Percentiles rank a stretch among this genome's conserved stretches.
These are phyloP conservation scores for Sphagnum contortum DNA, from an alignment of 225 moss, liverwort and hornwort genomes.

Conservation along the genomic window DNA sequence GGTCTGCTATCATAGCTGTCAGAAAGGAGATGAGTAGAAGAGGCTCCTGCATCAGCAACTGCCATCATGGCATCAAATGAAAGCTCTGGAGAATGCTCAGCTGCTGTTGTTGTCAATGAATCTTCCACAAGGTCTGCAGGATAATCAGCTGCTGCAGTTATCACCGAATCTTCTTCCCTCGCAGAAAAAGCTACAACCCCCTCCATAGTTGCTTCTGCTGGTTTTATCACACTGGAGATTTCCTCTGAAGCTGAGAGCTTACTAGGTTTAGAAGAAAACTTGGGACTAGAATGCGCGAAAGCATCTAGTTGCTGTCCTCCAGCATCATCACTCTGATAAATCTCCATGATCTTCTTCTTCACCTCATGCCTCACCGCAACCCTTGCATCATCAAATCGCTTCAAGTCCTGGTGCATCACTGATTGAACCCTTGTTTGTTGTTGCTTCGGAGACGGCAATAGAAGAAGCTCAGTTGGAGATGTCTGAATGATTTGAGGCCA, in stretches of 20 bases:
- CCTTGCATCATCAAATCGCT: conserved; percentile 43
- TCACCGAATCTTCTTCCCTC: too few relatives aligned
- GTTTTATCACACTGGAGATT: conserved; percentile 6
- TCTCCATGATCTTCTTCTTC: conserved; percentile 17
- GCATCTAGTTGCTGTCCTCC: conserved; percentile 8
- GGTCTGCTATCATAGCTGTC: conserved; percentile 25
- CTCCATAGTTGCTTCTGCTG: conserved; percentile 17
- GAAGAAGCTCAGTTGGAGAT: conserved; percentile 27
- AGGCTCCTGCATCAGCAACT: conserved; percentile 7
- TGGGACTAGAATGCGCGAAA: conserved; percentile 11
- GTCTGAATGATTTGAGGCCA: conserved; percentile 30
- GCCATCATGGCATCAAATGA: conserved; percentile 44
- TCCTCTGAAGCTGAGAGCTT: conserved; percentile 9
- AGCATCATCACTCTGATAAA: background rate
- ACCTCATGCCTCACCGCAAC: conserved; percentile 41
- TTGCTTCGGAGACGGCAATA: conserved; percentile 25
- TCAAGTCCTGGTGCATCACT: conserved; percentile 54
- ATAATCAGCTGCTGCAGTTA: too few relatives aligned
- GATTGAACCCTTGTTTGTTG: conserved; percentile 75
- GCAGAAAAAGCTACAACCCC: conserved; percentile 12
- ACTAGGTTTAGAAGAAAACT: conserved; percentile 10
- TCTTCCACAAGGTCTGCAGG: too few relatives aligned
- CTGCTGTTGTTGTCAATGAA: background rate
- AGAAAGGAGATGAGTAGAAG: background rate
- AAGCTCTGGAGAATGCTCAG: conserved; percentile 38